Evolutionary conservation across 2,329 filamentous ascomycete genomes (phyloP), one percentile per base, ranked within the genome.

Genomic region (Aspergillus aculeatus): DNA sequence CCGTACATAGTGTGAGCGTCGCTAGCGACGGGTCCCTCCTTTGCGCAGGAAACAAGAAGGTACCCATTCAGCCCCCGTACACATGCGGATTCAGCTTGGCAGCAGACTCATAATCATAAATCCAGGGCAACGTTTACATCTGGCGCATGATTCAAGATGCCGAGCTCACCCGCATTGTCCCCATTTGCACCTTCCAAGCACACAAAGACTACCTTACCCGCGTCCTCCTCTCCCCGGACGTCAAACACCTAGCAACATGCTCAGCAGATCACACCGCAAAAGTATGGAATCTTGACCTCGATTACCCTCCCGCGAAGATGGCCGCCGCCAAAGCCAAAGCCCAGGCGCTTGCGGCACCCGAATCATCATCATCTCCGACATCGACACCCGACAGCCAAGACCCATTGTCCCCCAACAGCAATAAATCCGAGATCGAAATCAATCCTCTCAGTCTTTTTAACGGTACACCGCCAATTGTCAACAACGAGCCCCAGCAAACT

Each of bases 121-220:
- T 31, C 41, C 68, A 97, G 91, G 95, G 95, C 67, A 96, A 96
- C 69, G 93, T 98, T 64, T 99, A 96, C 74, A 92, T 99, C 68
- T 99, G 95, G 95, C 89, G 91, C 65, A 90, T 99, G 73, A 85
- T 93, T 62, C 92, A 96, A 71, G 87, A 86, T 61, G 87, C 86
- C 65, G 92, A 96, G 59, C 84, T 89, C 61, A 96, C 93, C 31
- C 88, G 91, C 63, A 88, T 96, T 16, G 83, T 96, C 1, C 92
- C 93, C 1, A 86, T 96, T 61, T 94, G 91, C 59, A 91, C 91
- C 64, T 97, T 97, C 81, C 87, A 86, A 65, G 93, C 93, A 2
- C 93, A 97, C 78, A 91, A 90, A 68, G 92, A 94, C 68, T 96
- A 95, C 77, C 94, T 97, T 69, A 96, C 92, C 1, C 90, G 93